Conservation (phyloP, 2,329 filamentous ascomycete species). For the Volutella citrinella region DNA sequence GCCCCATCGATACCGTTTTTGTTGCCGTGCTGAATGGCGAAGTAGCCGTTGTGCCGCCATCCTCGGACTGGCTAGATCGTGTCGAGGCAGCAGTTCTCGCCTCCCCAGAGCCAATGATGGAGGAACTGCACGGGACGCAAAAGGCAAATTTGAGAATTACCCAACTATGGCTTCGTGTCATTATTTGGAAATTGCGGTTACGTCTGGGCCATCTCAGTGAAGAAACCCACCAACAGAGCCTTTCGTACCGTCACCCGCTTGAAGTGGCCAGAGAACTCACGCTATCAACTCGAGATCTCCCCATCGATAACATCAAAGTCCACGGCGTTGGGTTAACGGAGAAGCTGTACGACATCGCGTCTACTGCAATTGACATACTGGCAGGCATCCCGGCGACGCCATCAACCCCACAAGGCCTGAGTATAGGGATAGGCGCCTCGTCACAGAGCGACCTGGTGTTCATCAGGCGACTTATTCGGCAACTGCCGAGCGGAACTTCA, state of each 20-base stretch:
- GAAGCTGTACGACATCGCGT: constrained; percentile 44
- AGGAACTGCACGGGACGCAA: constrained; percentile 40
- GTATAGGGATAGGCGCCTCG: constrained; percentile 18
- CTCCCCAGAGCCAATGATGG: constrained; percentile 30
- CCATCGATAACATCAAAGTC: constrained; percentile 37
- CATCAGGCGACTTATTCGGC: constrained; percentile 33
- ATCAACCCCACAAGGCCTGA: constrained; percentile 22
- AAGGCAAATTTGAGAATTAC: constrained; percentile 43
- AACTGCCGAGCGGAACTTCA: constrained; percentile 35
- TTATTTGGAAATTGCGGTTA: constrained; percentile 44
- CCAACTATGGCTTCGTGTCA: constrained; percentile 43
- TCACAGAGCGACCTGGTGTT: constrained; percentile 38
- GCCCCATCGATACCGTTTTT: constrained; percentile 40
- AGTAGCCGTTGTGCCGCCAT: constrained; percentile 26
- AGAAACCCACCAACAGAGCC: constrained; percentile 28
- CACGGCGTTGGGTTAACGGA: constrained; percentile 46
- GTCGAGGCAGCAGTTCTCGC: constrained; percentile 36
- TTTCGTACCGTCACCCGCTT: constrained; percentile 42
- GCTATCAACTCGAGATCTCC: constrained; percentile 36
- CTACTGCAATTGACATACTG: constrained; percentile 42
- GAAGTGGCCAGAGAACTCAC: constrained; percentile 39
- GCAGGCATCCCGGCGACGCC: constrained; percentile 37
- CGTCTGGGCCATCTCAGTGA: constrained; percentile 40
- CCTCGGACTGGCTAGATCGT: constrained; percentile 30
- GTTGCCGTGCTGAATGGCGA: constrained; percentile 40